A percentile compares a stretch with the other conserved stretches of the same genome.
These are phyloP conservation scores for Sugiyamaella grinbergsii DNA, from an alignment of 1,139 yeast genomes.

Conservation along the genomic window DNA sequence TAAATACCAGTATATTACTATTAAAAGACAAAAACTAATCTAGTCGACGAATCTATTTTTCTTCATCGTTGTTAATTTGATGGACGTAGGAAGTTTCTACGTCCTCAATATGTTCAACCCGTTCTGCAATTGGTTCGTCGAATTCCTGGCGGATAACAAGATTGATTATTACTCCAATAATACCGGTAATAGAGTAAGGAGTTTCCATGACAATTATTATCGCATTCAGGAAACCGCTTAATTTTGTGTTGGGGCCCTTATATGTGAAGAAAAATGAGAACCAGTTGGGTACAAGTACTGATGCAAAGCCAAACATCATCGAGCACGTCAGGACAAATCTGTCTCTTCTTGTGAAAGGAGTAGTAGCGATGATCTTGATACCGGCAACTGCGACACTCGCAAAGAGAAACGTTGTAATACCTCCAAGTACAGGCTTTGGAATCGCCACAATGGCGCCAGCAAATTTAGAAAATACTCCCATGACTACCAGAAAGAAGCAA, in stretches of 20 bases:
- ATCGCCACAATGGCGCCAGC: constrained; percentile 87
- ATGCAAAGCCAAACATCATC: constrained; percentile 75
- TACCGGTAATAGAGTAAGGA: constrained; percentile 82
- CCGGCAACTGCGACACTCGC: constrained; percentile 91
- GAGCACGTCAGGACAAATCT: constrained; percentile 79
- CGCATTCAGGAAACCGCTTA: constrained; percentile 76
- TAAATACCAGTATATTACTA: too few relatives aligned
- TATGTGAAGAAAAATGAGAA: constrained; percentile 75
- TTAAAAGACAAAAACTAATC: too few relatives aligned
- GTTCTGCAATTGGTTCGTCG: constrained; percentile 44
- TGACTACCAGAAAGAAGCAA: constrained; percentile 74
- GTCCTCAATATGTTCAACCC: constrained; percentile 15
- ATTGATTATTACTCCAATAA: constrained; percentile 72
- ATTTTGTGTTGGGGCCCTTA: constrained; percentile 61
- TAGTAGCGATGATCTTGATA: constrained; percentile 69
- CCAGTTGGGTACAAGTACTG: constrained; percentile 76
- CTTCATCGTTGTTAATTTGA: too few relatives aligned
- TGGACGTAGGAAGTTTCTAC: constrained; percentile 12
- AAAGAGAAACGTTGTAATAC: constrained; percentile 89
- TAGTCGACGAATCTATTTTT: too few relatives aligned
- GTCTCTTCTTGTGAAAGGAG: constrained; percentile 81
- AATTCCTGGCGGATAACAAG: constrained; percentile 70
- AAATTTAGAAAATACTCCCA: constrained; percentile 88
- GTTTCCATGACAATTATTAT: constrained; percentile 82
- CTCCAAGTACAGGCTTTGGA: constrained; percentile 84